Conservation (phyloP, 1,284 basidiomycete genomes). For the Caloboletus firmus region DNA sequence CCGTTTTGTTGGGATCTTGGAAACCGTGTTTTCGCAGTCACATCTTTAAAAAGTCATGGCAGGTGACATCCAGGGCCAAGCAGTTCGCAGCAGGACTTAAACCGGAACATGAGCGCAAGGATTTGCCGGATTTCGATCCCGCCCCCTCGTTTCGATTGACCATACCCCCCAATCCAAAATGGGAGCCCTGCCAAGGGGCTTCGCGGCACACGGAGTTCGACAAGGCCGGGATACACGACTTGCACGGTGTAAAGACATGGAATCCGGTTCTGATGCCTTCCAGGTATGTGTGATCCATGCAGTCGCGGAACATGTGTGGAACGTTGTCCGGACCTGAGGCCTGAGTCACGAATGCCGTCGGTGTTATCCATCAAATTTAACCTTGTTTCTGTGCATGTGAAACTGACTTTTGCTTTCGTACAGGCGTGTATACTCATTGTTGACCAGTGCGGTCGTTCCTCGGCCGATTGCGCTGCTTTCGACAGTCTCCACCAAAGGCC, state of each 20-base stretch:
- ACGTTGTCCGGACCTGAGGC: not conserved
- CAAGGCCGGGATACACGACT: constrained; percentile 36
- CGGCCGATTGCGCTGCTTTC: constrained; percentile 78
- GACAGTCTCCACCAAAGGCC: constrained; percentile 53
- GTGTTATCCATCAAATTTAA: constrained; percentile 13
- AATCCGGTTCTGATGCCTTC: constrained; percentile 38
- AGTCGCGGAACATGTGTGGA: constrained; percentile 1
- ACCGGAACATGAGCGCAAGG: not conserved
- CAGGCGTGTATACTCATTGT: constrained; percentile 54
- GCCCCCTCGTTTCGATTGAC: constrained; percentile 41
- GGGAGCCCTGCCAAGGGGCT: constrained; percentile 54
- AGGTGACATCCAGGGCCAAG: not conserved
- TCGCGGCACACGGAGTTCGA: constrained; percentile 32
- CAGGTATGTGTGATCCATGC: constrained; percentile 28
- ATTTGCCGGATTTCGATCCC: constrained; percentile 35
- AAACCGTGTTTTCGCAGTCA: not conserved
- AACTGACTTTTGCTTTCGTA: constrained; percentile 17
- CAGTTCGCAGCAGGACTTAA: not conserved
- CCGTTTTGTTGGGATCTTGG: not conserved
- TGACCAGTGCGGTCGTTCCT: constrained; percentile 69
- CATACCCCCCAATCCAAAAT: constrained; percentile 50
- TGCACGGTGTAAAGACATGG: constrained; percentile 46
- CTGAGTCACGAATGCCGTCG: not conserved
- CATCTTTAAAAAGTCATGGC: constrained; percentile 7
- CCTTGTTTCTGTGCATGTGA: constrained; percentile 20